Evolutionary conservation across 768 basidiomycete species (phyloP), one percentile per base, ranked within the genome.

Genomic region (Mycena polygramma): DNA sequence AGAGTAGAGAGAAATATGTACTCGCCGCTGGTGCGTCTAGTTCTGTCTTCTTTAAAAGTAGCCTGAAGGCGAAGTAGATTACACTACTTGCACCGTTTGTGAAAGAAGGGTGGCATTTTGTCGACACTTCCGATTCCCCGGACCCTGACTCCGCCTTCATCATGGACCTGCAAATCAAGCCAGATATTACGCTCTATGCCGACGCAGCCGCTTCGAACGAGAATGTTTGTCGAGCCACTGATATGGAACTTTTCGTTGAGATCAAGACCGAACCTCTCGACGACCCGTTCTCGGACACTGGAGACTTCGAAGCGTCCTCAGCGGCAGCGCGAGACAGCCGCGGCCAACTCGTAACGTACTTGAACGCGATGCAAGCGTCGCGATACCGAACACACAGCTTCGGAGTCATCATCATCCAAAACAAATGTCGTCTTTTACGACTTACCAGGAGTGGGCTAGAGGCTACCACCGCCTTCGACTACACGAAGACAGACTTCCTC

Each of bases 351-450:
- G 57, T 73, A 17, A 63, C 69, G 0, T 73, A 71, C 46, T 65
- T 67, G 7, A 71, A 73, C 64, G 72, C 69, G 0, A 67, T 67
- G 17, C 72, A 70, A 30, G 63, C 72, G 6, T 55, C 72, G 0
- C 72, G 71, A 37, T 45, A 46, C 6, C 65, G 69, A n/a, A 73
- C 69, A 3, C 72, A 70, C 22, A 35, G 19, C 53, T 73, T 66
- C 36, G 63, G 72, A 36, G 64, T 35, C 14, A 17, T 73, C 4
- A 66, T 73, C 26, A 59, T 66, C 55, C 37, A 17, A 19, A 41
- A 65, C 8, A 30, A 39, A 14, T 73, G 68, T 39, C 63, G 68
- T 26, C 49, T 73, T 17, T 35, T 68, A 6, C 57, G 66, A 11
- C 20, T 68, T n/a, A 61, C 49, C n/a, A 60, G 66, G 41, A 61